Conservation (phyloP, 106 monocot genomes). For the Allium fistulosum region DNA sequence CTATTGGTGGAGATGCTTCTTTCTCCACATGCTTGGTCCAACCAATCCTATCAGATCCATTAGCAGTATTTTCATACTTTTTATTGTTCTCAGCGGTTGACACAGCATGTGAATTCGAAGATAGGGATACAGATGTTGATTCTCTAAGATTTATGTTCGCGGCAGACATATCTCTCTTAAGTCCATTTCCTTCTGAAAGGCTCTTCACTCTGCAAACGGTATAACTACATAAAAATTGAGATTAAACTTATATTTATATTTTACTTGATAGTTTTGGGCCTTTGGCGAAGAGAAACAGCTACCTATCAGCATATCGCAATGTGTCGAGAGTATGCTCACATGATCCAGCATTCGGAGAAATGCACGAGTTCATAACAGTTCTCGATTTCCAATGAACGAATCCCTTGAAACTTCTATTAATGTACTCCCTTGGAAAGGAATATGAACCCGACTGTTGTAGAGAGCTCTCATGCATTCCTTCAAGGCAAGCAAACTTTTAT, state of each 20-base stretch:
- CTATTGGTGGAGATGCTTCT: conserved; percentile 21
- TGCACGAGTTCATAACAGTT: conserved; percentile 96
- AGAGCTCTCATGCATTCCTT: conserved; percentile 98
- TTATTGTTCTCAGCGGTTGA: conserved; percentile 25
- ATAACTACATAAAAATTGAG: too few relatives aligned
- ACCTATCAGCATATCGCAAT: conserved; percentile 97
- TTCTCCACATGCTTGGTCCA: conserved; percentile 53
- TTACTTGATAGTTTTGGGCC: too few relatives aligned
- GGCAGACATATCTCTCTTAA: conserved; percentile 56
- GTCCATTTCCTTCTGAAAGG: conserved; percentile 71
- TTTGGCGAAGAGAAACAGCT: not conserved
- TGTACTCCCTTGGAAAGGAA: conserved; percentile 98
- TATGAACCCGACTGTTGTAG: conserved; percentile 93
- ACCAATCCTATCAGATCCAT: conserved; percentile 48
- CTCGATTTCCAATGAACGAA: conserved; percentile 86
- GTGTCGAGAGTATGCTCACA: conserved; percentile 97
- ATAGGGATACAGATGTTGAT: conserved; percentile 35
- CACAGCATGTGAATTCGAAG: conserved; percentile 36
- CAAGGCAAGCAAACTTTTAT: conserved; percentile 92
- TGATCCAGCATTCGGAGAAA: conserved; percentile 96
- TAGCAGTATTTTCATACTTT: conserved; percentile 1
- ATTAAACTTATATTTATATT: too few relatives aligned
- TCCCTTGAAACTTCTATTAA: conserved; percentile 89
- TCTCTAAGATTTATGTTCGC: conserved; percentile 45
- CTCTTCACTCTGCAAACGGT: conserved; percentile 75